Conservation (phyloP, 495 filamentous ascomycete genomes). For the Aspergillus sparsus region DNA sequence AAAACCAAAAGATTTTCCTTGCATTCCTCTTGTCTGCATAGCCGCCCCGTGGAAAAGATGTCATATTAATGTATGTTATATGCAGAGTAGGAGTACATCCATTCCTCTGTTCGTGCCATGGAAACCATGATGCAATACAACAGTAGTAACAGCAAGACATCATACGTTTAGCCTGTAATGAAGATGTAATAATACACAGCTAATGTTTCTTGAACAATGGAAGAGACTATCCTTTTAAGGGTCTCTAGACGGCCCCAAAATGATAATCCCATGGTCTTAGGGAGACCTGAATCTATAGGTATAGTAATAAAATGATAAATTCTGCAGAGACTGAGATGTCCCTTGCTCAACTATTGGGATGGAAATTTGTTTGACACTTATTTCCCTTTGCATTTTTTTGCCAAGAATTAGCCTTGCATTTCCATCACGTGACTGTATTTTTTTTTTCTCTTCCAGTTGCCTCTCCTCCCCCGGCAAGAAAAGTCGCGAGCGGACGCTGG, state of each 20-base stretch:
- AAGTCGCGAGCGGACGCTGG: slow-evolving; percentile 24
- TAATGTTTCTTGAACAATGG: slow-evolving; percentile 5
- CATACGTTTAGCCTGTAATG: background rate
- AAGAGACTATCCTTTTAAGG: background rate
- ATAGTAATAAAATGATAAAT: background rate
- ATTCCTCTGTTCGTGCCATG: slow-evolving; percentile 14
- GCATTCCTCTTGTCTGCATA: background rate
- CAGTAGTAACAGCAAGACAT: background rate
- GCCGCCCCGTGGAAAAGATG: slow-evolving; percentile 1
- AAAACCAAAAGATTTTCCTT: background rate
- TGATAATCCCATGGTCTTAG: background rate
- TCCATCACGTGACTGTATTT: slow-evolving; percentile 29
- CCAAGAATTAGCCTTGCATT: slow-evolving; percentile 23
- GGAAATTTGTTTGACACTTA: slow-evolving; percentile 5
- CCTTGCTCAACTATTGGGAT: background rate
- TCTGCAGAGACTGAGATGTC: background rate
- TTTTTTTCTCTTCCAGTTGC: slow-evolving; percentile 22
- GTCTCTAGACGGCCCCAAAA: background rate
- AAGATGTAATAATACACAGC: background rate
- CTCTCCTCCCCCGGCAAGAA: slow-evolving; percentile 13
- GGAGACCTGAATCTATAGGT: background rate
- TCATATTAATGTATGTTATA: slow-evolving; percentile 6
- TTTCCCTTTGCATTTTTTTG: slow-evolving; percentile 11
- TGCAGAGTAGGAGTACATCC: background rate
- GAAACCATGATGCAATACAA: slow-evolving; percentile 12